Evolutionary conservation across 129 eudicot species (phyloP), one percentile per base, ranked within the genome.

Genomic region (Tanacetum coccineum): DNA sequence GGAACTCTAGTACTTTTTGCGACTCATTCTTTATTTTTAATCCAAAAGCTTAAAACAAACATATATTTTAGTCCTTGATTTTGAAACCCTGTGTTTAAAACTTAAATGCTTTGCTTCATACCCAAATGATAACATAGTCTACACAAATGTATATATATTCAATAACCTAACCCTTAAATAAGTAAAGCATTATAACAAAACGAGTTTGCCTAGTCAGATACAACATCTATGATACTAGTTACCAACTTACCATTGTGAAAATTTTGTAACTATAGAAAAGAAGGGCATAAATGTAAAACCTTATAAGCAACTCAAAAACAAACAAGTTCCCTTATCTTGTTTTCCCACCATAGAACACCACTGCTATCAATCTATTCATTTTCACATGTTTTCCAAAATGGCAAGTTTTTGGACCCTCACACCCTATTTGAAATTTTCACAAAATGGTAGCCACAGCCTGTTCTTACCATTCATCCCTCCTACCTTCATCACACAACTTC

Each of bases 401-500:
- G 66, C 77, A 56, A 46, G 25, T 6, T 36, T 57, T 13, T 56
- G 51, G 59, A 65, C 75, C 64, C 61, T 30, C 62, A 59, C 67
- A 44, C 42, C 44, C 49, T 51, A 17, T 68, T 54, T 4, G 19
- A 60, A 19, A 32, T 59, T 22, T 55, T 51, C 68, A 32, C 63
- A 78, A 42, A 60, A 79, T 80, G 85, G 88, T 84, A 59, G 67
- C 78, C 49, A 39, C 83, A 52, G 64, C 91, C 59, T 82, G 74
- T 75, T 70, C 87, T 53, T 79, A 70, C 54, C 80, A 75, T 60
- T 73, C 83, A 45, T 11, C 80, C 44, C 70, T 71, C 12, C 69
- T 77, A 26, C 87, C 80, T 67, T 77, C 87, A 11, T 45, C 72
- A 18, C 64, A 21, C 53, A 66, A 15, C 7, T 50, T 62, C 66